Evolutionary conservation across 2,329 filamentous ascomycete genomes (phyloP).

Genomic region (Talaromyces funiculosus): DNA sequence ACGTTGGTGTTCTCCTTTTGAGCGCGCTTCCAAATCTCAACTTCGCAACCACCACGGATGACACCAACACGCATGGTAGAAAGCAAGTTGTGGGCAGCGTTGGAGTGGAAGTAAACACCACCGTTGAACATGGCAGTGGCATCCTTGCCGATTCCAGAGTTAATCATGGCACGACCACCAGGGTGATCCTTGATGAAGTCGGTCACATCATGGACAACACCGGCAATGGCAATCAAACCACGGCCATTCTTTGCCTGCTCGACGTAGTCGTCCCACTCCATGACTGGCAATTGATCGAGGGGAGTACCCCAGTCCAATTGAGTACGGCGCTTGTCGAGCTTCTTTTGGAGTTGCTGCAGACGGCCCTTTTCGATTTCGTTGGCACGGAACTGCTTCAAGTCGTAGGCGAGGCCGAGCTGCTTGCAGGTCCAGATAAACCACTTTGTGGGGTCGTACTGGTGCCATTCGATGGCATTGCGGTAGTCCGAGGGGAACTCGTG

Average conservation of each 20-base stretch:
- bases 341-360: slow-evolving; percentile 85
- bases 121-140: slow-evolving; percentile 89
- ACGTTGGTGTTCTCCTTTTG: slow-evolving; percentile 80
- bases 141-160: slow-evolving; percentile 76
- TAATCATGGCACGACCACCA: slow-evolving; percentile 84
- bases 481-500: slow-evolving; percentile 92
- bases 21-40: slow-evolving; percentile 88
- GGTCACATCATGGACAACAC: slow-evolving; percentile 78
- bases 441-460: slow-evolving; percentile 88
- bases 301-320: slow-evolving; percentile 81
- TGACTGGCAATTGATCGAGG: slow-evolving; percentile 76
- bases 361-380: slow-evolving; percentile 93
- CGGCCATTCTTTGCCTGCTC: slow-evolving; percentile 71
- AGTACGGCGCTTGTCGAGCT: slow-evolving; percentile 79
- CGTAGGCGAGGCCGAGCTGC: slow-evolving; percentile 74
- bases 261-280: slow-evolving; percentile 82
- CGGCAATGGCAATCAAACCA: slow-evolving; percentile 69
- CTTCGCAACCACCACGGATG: slow-evolving; percentile 78
- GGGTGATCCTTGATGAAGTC: slow-evolving; percentile 85
- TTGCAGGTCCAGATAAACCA: slow-evolving; percentile 84
- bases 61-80: slow-evolving; percentile 85
- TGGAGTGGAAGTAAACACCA: slow-evolving; percentile 83
- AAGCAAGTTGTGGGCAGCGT: slow-evolving; percentile 81
- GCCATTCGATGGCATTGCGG: slow-evolving; percentile 86
- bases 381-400: slow-evolving; percentile 83